Percentiles rank a stretch among this genome's conserved stretches.
Evolutionary conservation across 1,284 basidiomycete genomes (phyloP).

Genomic region (Veloboletus limbatus): DNA sequence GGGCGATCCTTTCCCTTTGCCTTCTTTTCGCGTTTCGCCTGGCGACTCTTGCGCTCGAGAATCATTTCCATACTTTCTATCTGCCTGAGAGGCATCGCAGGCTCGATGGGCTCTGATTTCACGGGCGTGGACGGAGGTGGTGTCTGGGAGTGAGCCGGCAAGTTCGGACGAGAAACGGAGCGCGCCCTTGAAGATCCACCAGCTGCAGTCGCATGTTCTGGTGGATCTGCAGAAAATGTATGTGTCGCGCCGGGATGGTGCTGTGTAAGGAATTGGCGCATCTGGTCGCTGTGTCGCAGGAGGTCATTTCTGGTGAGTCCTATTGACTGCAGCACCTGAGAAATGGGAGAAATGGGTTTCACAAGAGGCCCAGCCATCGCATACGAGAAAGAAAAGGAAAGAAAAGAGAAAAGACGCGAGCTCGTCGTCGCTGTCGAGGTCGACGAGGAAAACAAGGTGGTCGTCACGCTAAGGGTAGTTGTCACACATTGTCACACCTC

Average conservation of each 20-base stretch:
- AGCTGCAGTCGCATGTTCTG: constrained; percentile 34
- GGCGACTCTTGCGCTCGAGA: constrained; percentile 61
- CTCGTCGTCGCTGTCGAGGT: constrained; percentile 22
- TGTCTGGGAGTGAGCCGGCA: constrained; percentile 33
- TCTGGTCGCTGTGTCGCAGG: constrained; percentile 60
- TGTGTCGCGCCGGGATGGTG: constrained; percentile 47
- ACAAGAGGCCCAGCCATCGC: constrained; percentile 24
- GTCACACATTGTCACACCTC: constrained; percentile 27
- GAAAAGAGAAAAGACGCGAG: not conserved
- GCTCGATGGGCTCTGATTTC: constrained; percentile 57
- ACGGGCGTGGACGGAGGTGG: constrained; percentile 54
- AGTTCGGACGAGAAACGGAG: constrained; percentile 50
- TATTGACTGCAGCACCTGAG: constrained; percentile 59
- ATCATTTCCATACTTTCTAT: constrained; percentile 72
- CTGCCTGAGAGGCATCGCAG: constrained; percentile 46
- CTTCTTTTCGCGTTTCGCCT: constrained; percentile 51
- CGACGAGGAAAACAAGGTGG: constrained; percentile 14
- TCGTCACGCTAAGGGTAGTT: constrained; percentile 18
- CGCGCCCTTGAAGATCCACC: constrained; percentile 45
- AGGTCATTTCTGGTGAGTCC: constrained; percentile 73
- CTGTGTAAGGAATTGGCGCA: constrained; percentile 68
- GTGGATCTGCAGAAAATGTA: constrained; percentile 38
- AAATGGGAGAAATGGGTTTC: constrained; percentile 51
- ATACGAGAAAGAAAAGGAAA: constrained; percentile 1
- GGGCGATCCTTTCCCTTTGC: constrained; percentile 45